Evolutionary conservation across 805 yeast species (phyloP).

Genomic region (Debaryomyces tyrocola): DNA sequence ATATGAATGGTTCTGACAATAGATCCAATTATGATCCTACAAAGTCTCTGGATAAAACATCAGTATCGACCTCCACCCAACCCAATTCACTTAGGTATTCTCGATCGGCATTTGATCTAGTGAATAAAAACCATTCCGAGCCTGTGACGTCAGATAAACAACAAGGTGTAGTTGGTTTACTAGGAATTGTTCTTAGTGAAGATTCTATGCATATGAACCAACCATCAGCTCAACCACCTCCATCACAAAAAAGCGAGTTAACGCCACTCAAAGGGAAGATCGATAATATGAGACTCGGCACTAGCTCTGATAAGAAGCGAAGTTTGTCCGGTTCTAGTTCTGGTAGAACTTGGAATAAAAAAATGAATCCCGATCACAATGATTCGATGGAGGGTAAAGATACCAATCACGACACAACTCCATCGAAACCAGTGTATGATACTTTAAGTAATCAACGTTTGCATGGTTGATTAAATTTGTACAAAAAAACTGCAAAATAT

Average conservation of each 20-base stretch:
- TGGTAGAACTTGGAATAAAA: conserved; percentile 8
- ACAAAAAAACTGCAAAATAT: not conserved
- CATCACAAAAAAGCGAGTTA: conserved; percentile 1
- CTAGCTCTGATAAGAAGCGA: conserved; percentile 8
- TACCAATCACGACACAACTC: not conserved
- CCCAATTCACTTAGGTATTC: conserved; percentile 10
- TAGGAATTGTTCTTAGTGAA: conserved; percentile 21
- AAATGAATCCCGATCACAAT: conserved; percentile 1
- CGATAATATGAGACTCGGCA: conserved; percentile 16
- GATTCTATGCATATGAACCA: not conserved
- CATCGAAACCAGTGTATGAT: not conserved
- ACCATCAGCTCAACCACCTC: no score
- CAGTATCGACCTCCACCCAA: not conserved
- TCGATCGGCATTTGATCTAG: conserved; percentile 18
- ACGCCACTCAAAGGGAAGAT: conserved; percentile 22
- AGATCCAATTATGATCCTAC: no score
- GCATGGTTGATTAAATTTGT: not conserved
- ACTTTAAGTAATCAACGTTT: not conserved
- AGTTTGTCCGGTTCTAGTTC: conserved; percentile 2
- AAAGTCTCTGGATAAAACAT: not conserved
- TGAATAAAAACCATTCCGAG: conserved; percentile 2
- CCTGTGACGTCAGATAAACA: conserved; percentile 4
- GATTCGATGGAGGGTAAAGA: not conserved
- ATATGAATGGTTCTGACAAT: no score
- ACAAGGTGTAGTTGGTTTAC: conserved; percentile 18